A percentile compares a stretch with the other conserved stretches of the same genome.
These are phyloP conservation scores for Neonectria neomacrospora DNA, from an alignment of 2,329 filamentous ascomycete genomes.

Conservation along the genomic window DNA sequence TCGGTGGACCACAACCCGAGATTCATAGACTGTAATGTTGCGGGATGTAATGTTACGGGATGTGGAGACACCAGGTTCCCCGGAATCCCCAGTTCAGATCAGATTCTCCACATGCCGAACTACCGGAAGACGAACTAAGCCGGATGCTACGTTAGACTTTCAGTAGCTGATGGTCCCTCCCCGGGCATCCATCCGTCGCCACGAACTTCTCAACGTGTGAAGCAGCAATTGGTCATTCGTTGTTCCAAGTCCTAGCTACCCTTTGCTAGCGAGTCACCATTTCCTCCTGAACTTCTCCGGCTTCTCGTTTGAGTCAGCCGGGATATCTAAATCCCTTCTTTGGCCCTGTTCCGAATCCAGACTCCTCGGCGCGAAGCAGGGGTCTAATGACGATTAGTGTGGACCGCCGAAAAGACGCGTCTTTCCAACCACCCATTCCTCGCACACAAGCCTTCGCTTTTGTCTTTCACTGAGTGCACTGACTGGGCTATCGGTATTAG, in stretches of 20 bases:
- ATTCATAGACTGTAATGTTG: not conserved
- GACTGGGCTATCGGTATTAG: slow-evolving; percentile 65
- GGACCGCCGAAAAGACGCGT: too few relatives aligned
- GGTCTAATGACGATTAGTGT: slow-evolving; percentile 65
- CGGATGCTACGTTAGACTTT: too few relatives aligned
- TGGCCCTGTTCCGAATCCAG: too few relatives aligned
- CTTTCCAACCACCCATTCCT: too few relatives aligned
- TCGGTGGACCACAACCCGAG: slow-evolving; percentile 6
- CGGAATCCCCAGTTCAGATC: not conserved
- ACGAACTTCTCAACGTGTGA: too few relatives aligned
- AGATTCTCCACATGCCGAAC: not conserved
- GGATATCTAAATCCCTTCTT: slow-evolving; percentile 64
- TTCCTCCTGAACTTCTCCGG: too few relatives aligned
- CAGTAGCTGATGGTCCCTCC: too few relatives aligned
- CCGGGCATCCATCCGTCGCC: too few relatives aligned
- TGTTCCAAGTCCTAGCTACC: too few relatives aligned
- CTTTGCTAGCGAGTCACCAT: too few relatives aligned
- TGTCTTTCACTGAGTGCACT: slow-evolving; percentile 74
- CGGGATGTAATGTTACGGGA: not conserved
- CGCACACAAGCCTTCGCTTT: slow-evolving; percentile 75
- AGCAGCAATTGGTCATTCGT: too few relatives aligned
- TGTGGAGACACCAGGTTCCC: too few relatives aligned
- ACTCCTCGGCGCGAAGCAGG: slow-evolving; percentile 74
- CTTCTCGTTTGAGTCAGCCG: slow-evolving; percentile 33
- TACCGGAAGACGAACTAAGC: not conserved